Evolutionary conservation across 2,329 filamentous ascomycete genomes (phyloP).

Genomic region (Tolypocladium amazonense): DNA sequence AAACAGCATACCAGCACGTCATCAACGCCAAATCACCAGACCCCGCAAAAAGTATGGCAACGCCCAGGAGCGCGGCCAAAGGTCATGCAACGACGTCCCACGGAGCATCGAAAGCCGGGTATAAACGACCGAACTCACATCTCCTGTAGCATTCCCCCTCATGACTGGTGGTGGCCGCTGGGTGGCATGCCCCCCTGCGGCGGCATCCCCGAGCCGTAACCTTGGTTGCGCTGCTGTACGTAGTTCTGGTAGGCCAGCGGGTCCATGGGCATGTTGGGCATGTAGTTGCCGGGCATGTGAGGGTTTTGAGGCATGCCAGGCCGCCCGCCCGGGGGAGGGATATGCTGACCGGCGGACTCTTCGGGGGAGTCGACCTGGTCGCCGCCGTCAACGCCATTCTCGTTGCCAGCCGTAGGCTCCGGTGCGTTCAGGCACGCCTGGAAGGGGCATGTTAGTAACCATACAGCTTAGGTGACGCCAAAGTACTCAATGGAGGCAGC

Average conservation of each 20-base stretch:
- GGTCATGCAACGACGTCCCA: conserved; percentile 14
- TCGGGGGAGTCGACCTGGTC: conserved; percentile 84
- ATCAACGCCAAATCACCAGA: conserved; percentile 33
- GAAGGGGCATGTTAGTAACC: conserved; percentile 20
- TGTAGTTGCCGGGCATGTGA: conserved; percentile 55
- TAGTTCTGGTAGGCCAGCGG: conserved; percentile 78
- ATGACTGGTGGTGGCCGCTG: conserved; percentile 73
- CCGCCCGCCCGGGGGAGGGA: conserved; percentile 50
- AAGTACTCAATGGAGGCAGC: not conserved
- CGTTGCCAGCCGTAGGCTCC: conserved; percentile 70
- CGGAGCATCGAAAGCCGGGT: conserved; percentile 49
- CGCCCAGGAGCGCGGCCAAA: conserved; percentile 14
- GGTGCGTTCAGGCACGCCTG: conserved; percentile 95
- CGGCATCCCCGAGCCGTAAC: conserved; percentile 68
- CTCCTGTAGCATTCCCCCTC: conserved; percentile 15
- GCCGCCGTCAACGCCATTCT: conserved; percentile 68
- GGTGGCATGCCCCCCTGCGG: conserved; percentile 69
- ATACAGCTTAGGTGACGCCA: not conserved
- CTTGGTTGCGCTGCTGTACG: conserved; percentile 59
- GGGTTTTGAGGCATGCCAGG: conserved; percentile 56
- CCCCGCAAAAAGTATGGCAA: conserved; percentile 28
- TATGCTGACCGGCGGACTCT: conserved; percentile 67
- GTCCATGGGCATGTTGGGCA: conserved; percentile 56
- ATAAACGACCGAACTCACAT: conserved; percentile 32
- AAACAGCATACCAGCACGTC: conserved; percentile 23